These are phyloP conservation scores for Sugiyamaella lignohabitans DNA, from an alignment of 805 yeast species.

Conservation along the genomic window DNA sequence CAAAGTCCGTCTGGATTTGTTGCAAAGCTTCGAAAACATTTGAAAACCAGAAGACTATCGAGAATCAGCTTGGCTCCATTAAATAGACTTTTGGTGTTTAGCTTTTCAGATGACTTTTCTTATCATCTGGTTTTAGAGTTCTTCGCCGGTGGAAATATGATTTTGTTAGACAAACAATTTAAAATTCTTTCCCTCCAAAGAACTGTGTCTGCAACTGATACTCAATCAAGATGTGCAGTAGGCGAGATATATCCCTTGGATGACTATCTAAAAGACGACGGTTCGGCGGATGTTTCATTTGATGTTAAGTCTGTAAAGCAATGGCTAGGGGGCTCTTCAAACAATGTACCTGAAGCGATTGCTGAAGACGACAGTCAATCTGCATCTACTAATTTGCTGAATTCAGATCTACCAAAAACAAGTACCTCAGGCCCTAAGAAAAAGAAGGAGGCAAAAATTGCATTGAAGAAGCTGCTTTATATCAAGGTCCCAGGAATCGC, in stretches of 20 bases:
- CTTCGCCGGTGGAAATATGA: constrained; percentile 89
- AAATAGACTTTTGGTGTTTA: constrained; percentile 77
- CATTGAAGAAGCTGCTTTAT: constrained; percentile 66
- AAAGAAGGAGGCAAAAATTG: constrained; percentile 22
- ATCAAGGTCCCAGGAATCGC: constrained; percentile 68
- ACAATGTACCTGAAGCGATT: neutral
- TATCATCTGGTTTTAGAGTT: constrained; percentile 76
- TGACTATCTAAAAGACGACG: constrained; percentile 8
- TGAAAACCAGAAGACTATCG: constrained; percentile 72
- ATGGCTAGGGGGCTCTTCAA: constrained; percentile 10
- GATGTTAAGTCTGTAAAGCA: constrained; percentile 3
- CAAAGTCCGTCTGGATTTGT: constrained; percentile 82
- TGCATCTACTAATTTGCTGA: constrained; percentile 2
- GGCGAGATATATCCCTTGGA: constrained; percentile 54
- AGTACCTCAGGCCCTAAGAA: constrained; percentile 5
- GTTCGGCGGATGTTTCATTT: constrained; percentile 1
- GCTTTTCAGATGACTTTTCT: constrained; percentile 75
- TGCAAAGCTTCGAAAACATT: constrained; percentile 75
- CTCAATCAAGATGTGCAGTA: constrained; percentile 59
- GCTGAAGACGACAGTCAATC: constrained; percentile 5
- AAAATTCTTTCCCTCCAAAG: constrained; percentile 72
- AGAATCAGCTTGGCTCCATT: constrained; percentile 65
- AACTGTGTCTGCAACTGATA: constrained; percentile 55
- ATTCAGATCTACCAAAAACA: constrained; percentile 1
- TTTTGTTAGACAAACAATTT: constrained; percentile 62